phyloP scores from a whole-genome alignment of 169 alveolate species.

The Plasmodium knowlesi region DNA sequence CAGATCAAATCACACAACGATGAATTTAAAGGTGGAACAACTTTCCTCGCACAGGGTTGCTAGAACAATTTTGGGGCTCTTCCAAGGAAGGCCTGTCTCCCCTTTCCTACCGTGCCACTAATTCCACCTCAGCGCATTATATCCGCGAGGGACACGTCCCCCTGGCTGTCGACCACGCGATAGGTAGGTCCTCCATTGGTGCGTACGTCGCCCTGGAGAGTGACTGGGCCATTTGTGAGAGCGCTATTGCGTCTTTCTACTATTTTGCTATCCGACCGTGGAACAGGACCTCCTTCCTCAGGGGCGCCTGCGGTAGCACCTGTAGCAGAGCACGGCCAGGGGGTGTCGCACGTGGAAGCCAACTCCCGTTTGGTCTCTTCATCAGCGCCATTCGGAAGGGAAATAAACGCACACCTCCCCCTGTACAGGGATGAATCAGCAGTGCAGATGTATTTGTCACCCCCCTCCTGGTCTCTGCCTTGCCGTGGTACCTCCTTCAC shows the following conservation, averaged over 20 bases:
- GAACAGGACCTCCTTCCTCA: not conserved
- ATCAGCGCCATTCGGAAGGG: constrained; percentile 1
- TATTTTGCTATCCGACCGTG: not conserved
- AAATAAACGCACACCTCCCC: constrained; percentile 46
- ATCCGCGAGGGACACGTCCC: not conserved
- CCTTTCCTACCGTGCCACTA: too few species aligned
- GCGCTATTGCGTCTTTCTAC: not conserved
- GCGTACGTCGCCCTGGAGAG: constrained; percentile 12
- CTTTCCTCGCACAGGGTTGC: not conserved
- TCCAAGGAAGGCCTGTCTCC: not conserved
- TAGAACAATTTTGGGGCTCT: not conserved
- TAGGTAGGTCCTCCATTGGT: not conserved
- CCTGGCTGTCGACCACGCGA: constrained; percentile 8
- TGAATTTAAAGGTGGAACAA: not conserved
- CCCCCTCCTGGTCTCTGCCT: not conserved
- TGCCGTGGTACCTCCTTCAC: not conserved
- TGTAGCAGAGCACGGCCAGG: constrained; percentile 48
- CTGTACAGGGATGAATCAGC: constrained; percentile 3
- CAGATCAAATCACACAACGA: not conserved
- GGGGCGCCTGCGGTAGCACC: not conserved
- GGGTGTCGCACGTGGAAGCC: constrained; percentile 65
- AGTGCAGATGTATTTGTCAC: constrained; percentile 24
- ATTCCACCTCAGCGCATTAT: not conserved
- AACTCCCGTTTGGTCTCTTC: constrained; percentile 51
- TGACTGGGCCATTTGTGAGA: constrained; percentile 15